Evolutionary conservation across 2,329 filamentous ascomycete species (phyloP), one percentile per base, ranked within the genome.

Genomic region (Clonostachys rhizophaga): DNA sequence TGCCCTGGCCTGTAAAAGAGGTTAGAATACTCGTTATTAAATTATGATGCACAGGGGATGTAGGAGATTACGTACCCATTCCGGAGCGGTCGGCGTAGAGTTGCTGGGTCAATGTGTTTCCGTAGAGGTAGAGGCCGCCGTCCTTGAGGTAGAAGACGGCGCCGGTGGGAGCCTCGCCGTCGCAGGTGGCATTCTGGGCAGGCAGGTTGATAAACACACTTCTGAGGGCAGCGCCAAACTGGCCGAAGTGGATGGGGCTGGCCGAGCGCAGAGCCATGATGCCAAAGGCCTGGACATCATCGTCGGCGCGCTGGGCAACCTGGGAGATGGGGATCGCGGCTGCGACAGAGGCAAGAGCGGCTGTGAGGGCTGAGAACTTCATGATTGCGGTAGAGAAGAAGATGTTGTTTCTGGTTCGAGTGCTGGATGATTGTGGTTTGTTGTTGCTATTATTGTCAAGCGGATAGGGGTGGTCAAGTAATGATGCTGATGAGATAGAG

Each of bases 11-110:
- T 76, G 34, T 47, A 17, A 30, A 30, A 10, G 24, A 10, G 24
- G 9, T 30, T 30, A 30, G 24, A 35, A 84, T 11, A 37, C 18
- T 35, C 16, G 12, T 17, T 16, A n/a, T 33, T 20, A 20, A 9
- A 14, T 24, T 39, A 68, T 45, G 54, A 82, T 61, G 53, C 65
- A 64, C 62, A 84, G 80, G 39, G 71, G 77, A 3, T 18, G 13
- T 16, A 41, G 11, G 44, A 78, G 79, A 35, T 12, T 14, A 53
- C 70, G 40, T 71, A 72, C 76, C 79, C 77, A 81, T 81, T 56
- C 77, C 79, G 42, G 75, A 79, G 41, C 74, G 72, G 60, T 84
- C 79, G 40, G 73, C 72, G 52, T 57, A 83, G 54, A 74, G 62
- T 65, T 83, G 80, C 4, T 63, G 62, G 33, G 52, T 65, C 5